Evolutionary conservation across 345 rosid species (phyloP).

Genomic region (Salix exigua): DNA sequence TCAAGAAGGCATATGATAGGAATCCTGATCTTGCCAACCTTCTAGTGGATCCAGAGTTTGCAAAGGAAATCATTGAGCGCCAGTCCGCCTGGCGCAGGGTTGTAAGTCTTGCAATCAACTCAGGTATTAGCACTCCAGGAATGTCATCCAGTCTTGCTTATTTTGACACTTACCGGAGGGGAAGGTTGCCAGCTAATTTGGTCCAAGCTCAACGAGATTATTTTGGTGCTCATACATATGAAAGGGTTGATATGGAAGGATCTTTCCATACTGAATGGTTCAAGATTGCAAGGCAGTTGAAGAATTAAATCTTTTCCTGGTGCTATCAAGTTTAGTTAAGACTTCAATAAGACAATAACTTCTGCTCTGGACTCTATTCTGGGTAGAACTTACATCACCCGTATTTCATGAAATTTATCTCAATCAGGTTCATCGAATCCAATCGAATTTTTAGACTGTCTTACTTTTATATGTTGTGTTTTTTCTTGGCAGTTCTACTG

Average conservation of each 20-base stretch:
- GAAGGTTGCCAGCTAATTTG: constrained; percentile 79
- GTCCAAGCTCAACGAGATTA: constrained; percentile 97
- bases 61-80: constrained; percentile 82
- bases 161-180: constrained; percentile 84
- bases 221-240: constrained; percentile 98
- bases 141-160: constrained; percentile 97
- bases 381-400: constrained; percentile 8
- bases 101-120: constrained; percentile 76
- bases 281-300: constrained; percentile 73
- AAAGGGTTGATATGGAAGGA: constrained; percentile 83
- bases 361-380: constrained; percentile 16
- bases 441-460: neutral
- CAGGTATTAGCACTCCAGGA: constrained; percentile 88
- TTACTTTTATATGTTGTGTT: constrained; percentile 6
- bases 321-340: constrained; percentile 9
- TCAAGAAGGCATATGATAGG: constrained; percentile 94
- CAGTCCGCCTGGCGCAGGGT: constrained; percentile 97
- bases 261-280: constrained; percentile 98
- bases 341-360: constrained; percentile 27
- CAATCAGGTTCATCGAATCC: neutral
- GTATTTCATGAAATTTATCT: constrained; percentile 2
- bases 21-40: constrained; percentile 81
- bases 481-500: constrained; percentile 15
- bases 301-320: constrained; percentile 27
- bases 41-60: constrained; percentile 92